Percentiles rank a stretch among this genome's conserved stretches.
These are phyloP conservation scores for Cetradonia linearis DNA, from an alignment of 495 filamentous ascomycete genomes.

Conservation along the genomic window DNA sequence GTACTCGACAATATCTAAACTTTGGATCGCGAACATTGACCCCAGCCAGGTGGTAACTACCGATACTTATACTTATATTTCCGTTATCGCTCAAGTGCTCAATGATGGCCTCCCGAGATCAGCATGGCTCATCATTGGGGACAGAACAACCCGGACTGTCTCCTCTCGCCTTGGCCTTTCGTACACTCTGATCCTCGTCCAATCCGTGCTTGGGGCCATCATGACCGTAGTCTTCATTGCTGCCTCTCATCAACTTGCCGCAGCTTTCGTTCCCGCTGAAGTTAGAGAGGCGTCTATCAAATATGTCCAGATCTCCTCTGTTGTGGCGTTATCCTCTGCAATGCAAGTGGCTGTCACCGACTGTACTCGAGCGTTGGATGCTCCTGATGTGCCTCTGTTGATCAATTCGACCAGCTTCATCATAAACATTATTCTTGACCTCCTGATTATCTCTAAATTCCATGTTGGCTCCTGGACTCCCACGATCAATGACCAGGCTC, in stretches of 20 bases:
- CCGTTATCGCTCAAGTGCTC: constrained; percentile 53
- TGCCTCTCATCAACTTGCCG: constrained; percentile 44
- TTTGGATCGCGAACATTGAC: constrained; percentile 67
- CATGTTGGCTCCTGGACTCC: constrained; percentile 47
- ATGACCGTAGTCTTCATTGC: constrained; percentile 54
- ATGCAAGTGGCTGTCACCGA: constrained; percentile 53
- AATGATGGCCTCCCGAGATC: constrained; percentile 66
- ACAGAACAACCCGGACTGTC: constrained; percentile 45
- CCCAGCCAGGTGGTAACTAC: constrained; percentile 55
- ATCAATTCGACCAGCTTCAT: constrained; percentile 54
- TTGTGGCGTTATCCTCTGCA: constrained; percentile 50
- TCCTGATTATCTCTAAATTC: constrained; percentile 59
- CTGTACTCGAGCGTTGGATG: constrained; percentile 56
- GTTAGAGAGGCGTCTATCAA: constrained; percentile 45
- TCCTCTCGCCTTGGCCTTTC: constrained; percentile 47
- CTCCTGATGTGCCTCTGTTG: constrained; percentile 61
- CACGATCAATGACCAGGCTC: constrained; percentile 53
- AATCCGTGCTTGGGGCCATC: constrained; percentile 45
- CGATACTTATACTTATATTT: constrained; percentile 55
- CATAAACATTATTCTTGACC: constrained; percentile 60
- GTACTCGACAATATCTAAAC: constrained; percentile 59
- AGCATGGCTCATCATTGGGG: constrained; percentile 60
- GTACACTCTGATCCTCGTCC: constrained; percentile 54
- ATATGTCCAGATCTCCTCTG: constrained; percentile 58
- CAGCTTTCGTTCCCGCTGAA: constrained; percentile 52